Conservation (phyloP, 2,329 filamentous ascomycete species). For the Sordariomycetes sp. region DNA sequence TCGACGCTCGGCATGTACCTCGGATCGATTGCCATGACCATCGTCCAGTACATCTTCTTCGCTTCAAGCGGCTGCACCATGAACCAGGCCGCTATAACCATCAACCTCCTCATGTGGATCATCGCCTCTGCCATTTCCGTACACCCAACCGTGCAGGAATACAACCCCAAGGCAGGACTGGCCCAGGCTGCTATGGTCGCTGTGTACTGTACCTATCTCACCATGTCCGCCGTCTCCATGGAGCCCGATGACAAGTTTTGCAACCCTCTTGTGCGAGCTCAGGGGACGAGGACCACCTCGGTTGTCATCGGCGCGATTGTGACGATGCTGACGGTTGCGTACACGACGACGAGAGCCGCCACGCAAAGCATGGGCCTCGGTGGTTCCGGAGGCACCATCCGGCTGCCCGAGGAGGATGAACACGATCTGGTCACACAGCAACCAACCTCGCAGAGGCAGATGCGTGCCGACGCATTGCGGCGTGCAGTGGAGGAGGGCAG, state of each 20-base stretch:
- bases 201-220: constrained; percentile 96
- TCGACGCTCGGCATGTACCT: constrained; percentile 93
- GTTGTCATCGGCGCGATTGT: constrained; percentile 89
- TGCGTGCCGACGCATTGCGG: constrained; percentile 85
- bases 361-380: constrained; percentile 78
- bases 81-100: constrained; percentile 93
- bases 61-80: constrained; percentile 72
- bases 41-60: constrained; percentile 97
- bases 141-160: constrained; percentile 80
- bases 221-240: constrained; percentile 97
- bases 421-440: constrained; percentile 77
- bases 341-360: constrained; percentile 92
- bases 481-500: constrained; percentile 88
- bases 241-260: constrained; percentile 88
- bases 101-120: constrained; percentile 81
- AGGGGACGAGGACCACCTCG: constrained; percentile 80
- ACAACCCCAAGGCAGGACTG: constrained; percentile 85
- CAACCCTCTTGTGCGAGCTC: constrained; percentile 81
- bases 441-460: constrained; percentile 68
- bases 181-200: constrained; percentile 98
- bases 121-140: constrained; percentile 75
- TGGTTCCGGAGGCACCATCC: constrained; percentile 43
- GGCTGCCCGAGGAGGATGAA: constrained; percentile 60
- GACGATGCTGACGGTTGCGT: constrained; percentile 93
- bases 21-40: constrained; percentile 82